Conservation (phyloP, 1,139 yeast genomes). For the Scheffersomyces lignicola region DNA sequence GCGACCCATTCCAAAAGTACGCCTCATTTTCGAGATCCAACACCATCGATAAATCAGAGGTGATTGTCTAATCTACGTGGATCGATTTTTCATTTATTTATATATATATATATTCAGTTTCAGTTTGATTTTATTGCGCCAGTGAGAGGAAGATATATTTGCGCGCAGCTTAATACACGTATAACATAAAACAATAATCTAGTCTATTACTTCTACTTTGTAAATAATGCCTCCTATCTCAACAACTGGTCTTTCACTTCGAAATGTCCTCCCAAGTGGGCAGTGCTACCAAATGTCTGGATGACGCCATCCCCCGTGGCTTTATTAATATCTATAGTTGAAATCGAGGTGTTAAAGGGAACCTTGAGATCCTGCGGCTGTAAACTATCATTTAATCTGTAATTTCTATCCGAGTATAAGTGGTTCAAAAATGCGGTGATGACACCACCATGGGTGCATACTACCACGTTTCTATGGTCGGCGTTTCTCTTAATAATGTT, state of each 20-base stretch:
- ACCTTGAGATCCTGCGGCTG: slow-evolving; percentile 50
- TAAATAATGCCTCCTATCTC: slow-evolving; percentile 17
- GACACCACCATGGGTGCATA: slow-evolving; percentile 89
- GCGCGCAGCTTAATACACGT: too few species aligned
- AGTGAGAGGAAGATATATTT: too few species aligned
- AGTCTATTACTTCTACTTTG: too few species aligned
- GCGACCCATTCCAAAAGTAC: slow-evolving; percentile 58
- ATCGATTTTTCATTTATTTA: neutral
- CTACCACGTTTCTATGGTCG: slow-evolving; percentile 48
- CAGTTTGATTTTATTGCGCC: too few species aligned
- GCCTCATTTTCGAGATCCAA: slow-evolving; percentile 50
- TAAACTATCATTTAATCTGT: slow-evolving; percentile 36
- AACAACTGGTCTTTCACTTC: slow-evolving; percentile 51
- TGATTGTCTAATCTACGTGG: slow-evolving; percentile 9
- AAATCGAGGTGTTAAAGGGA: slow-evolving; percentile 72
- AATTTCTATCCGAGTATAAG: slow-evolving; percentile 38
- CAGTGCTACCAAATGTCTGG: slow-evolving; percentile 57
- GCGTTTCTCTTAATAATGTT: slow-evolving; percentile 32
- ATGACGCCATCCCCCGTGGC: slow-evolving; percentile 38
- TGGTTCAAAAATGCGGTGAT: slow-evolving; percentile 60
- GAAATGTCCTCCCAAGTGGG: slow-evolving; percentile 60
- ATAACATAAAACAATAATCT: too few species aligned
- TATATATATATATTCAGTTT: neutral
- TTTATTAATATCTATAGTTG: slow-evolving; percentile 57
- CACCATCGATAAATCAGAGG: slow-evolving; percentile 23